These are phyloP conservation scores for Penicillium mononematosum DNA, from an alignment of 495 filamentous ascomycete genomes.

Conservation along the genomic window DNA sequence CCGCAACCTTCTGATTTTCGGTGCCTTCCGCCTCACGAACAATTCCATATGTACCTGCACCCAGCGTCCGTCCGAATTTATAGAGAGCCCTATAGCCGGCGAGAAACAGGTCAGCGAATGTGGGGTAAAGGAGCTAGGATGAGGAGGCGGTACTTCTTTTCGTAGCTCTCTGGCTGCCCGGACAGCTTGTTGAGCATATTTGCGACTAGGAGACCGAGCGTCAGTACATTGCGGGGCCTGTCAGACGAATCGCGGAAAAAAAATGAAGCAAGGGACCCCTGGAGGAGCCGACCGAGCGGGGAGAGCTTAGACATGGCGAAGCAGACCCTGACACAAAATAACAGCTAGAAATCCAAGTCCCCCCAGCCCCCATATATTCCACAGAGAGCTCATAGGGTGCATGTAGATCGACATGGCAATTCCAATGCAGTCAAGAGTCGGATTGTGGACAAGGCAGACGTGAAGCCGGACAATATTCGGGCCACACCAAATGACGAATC, in stretches of 20 bases:
- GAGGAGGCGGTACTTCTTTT: constrained; percentile 73
- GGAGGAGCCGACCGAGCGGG: constrained; percentile 19
- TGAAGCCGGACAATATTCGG: constrained; percentile 5
- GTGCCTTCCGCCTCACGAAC: constrained; percentile 85
- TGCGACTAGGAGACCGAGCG: constrained; percentile 57
- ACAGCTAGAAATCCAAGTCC: not conserved
- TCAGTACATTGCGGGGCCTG: constrained; percentile 30
- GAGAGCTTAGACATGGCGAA: constrained; percentile 5
- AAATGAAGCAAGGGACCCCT: constrained; percentile 8
- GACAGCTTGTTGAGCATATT: constrained; percentile 97
- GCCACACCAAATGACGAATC: constrained; percentile 1
- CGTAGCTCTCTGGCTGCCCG: constrained; percentile 96
- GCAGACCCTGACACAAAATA: constrained; percentile 10
- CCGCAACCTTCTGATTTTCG: constrained; percentile 79
- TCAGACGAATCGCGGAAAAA: constrained; percentile 1
- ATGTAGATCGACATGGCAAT: constrained; percentile 9
- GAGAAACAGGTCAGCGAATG: constrained; percentile 13
- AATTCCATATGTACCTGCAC: constrained; percentile 97
- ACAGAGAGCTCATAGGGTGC: not conserved
- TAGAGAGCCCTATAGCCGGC: constrained; percentile 67
- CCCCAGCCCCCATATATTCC: constrained; percentile 7
- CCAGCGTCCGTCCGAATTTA: constrained; percentile 86
- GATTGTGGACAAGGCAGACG: constrained; percentile 13
- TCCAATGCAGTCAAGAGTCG: not conserved
- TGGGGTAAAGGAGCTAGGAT: not conserved